A percentile compares a stretch with the other conserved stretches of the same genome.
Evolutionary conservation across 345 rosid species (phyloP).

Genomic region (Fremontodendron californicum): DNA sequence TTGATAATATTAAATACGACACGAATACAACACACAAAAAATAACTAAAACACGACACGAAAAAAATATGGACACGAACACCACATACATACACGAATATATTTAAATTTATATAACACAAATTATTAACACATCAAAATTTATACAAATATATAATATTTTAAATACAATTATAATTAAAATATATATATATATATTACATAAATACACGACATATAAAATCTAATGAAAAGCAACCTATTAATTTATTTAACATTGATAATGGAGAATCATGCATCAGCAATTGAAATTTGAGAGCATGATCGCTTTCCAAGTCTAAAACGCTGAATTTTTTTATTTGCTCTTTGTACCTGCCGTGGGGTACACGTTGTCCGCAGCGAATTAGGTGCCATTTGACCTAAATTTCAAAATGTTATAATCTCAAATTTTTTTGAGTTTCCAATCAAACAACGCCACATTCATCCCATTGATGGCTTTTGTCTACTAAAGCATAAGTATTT

Average conservation of each 20-base stretch:
- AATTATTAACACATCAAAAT: too few relatives aligned
- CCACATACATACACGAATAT: too few relatives aligned
- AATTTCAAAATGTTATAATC: slow-evolving; percentile 21
- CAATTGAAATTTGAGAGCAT: slow-evolving; percentile 28
- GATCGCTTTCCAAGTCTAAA: slow-evolving; percentile 24
- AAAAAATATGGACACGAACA: too few relatives aligned
- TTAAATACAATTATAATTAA: too few relatives aligned
- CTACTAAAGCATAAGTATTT: neutral
- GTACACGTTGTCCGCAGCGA: slow-evolving; percentile 27
- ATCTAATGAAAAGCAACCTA: slow-evolving; percentile 20
- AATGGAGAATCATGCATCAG: slow-evolving; percentile 55
- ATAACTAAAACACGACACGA: too few relatives aligned
- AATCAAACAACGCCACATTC: slow-evolving; percentile 10
- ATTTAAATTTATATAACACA: too few relatives aligned
- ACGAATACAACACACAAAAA: too few relatives aligned
- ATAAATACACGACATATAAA: too few relatives aligned
- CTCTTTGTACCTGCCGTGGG: slow-evolving; percentile 31
- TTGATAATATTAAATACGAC: too few relatives aligned
- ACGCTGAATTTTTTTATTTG: slow-evolving; percentile 15
- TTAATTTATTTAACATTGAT: slow-evolving; percentile 25
- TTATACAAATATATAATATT: too few relatives aligned
- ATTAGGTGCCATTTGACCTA: slow-evolving; percentile 45
- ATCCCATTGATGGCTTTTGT: neutral
- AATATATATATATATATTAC: too few relatives aligned
- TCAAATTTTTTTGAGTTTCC: slow-evolving; percentile 9